Evolutionary conservation across 2,329 filamentous ascomycete genomes (phyloP), one percentile per base, ranked within the genome.

Genomic region (Aspergillus sp.): DNA sequence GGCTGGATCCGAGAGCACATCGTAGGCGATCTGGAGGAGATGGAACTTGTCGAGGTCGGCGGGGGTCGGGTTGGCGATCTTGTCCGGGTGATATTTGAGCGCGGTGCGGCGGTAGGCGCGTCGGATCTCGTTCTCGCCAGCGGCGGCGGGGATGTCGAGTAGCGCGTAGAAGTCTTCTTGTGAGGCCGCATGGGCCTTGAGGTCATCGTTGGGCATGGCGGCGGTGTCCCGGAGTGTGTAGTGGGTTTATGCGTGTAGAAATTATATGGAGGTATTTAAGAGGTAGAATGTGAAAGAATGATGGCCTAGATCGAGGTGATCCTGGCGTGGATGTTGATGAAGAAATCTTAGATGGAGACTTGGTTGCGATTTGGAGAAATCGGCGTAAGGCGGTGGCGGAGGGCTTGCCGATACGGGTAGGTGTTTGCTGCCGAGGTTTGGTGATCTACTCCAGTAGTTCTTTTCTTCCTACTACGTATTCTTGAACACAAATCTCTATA

Each of bases 31-130:
- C 65, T 91, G 88, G 52, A 95, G 85, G 1, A 88, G 79, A 71
- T 96, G 89, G 77, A 95, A 97, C 65, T 88, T 89, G 51, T 86
- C 85, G 43, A 89, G 80, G 60, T 94, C 90, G 62, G 75, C 74
- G 4, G 75, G 72, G 3, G 87, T 90, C 35, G 80, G 76, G 48
- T 82, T 84, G 57, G 86, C 83, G 50, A 92, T 86, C 75, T 96
- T 96, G 79, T 97, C 93, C 1, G 93, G 93, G 71, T 97, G 93
- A 76, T 92, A 90, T 65, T 90, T 90, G n/a, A 96, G 79, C 3
- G 90, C 90, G 26, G 87, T 86, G 63, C 89, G 89, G 53, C 90
- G 84, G 79, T 93, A 96, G 42, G 90, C 90, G 60, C 88, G 85
- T 58, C 89, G 86, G 64, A 95, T 87, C 56, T 91, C 87, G n/a